Evolutionary conservation across 768 basidiomycete species (phyloP), one percentile per base, ranked within the genome.

Genomic region (Gymnopilus dilepis): DNA sequence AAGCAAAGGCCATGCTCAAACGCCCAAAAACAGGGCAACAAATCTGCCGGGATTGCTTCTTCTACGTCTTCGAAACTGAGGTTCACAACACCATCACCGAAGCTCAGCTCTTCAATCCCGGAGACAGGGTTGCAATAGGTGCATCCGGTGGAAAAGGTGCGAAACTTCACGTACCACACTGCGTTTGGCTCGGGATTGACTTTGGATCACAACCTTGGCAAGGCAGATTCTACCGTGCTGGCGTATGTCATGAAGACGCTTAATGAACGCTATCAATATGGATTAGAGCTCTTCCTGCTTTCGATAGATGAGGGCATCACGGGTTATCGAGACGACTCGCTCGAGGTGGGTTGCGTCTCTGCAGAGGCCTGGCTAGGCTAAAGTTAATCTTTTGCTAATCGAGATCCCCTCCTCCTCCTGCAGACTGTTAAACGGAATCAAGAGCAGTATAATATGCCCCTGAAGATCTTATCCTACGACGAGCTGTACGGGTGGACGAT

Each of bases 401-500:
- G 19, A 56, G 58, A 58, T 53, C 48, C 54, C 7, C 15, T 37
- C 15, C 34, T n/a, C n/a, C n/a, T n/a, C 34, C 7, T 37, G 33
- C 73, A 98, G 97, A 98, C 97, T 0, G 97, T 99, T 41, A 98
- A 99, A 75, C 86, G 95, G 41, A 99, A 99, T 74, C 94, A 97
- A 68, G 82, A 91, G 60, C 96, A 99, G 75, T 99, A 99, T 72
- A 84, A 89, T 47, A 90, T 99, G 75, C 96, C 97, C 0, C 85
- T 99, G 38, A 97, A 97, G 78, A 98, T 99, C 59, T 82, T 99
- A 24, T 94, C 93, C 1, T 99, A 99, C 65, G 89, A 94, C 63
- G 96, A 98, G 69, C 83, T 99, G 5, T 99, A 99, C 67, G 97
- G 97, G 17, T 99, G 97, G 97, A 99, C 97, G 1, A 99, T 99